Percentiles rank a stretch among this genome's conserved stretches.
Conservation (phyloP, 1,139 yeast species). For the Waltiozyma sp. region DNA sequence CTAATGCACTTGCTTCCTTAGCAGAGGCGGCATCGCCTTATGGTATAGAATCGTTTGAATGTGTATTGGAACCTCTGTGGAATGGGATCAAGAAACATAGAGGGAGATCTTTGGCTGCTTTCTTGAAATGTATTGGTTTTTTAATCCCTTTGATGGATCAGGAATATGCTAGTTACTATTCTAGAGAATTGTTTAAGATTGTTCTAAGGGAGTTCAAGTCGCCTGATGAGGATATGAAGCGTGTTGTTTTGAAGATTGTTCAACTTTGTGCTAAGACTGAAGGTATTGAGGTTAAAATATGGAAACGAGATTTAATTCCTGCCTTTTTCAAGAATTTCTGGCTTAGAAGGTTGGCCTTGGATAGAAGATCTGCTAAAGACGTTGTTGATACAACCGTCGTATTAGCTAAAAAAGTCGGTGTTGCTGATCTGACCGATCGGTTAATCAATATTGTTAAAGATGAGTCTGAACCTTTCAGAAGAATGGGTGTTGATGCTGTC, state of each 20-base stretch:
- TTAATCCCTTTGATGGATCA: slow-evolving; percentile 80
- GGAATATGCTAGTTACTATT: slow-evolving; percentile 71
- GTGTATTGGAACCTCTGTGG: slow-evolving; percentile 66
- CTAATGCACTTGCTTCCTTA: slow-evolving; percentile 57
- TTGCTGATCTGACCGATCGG: slow-evolving; percentile 45
- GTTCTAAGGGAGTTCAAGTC: slow-evolving; percentile 64
- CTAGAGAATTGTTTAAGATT: slow-evolving; percentile 60
- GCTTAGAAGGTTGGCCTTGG: slow-evolving; percentile 62
- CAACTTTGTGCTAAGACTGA: slow-evolving; percentile 47
- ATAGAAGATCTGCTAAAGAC: slow-evolving; percentile 38
- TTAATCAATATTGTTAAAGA: slow-evolving; percentile 59
- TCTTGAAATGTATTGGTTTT: slow-evolving; percentile 68
- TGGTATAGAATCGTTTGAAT: slow-evolving; percentile 83
- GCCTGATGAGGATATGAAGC: slow-evolving; percentile 85
- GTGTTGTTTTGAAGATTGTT: slow-evolving; percentile 52
- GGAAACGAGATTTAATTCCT: slow-evolving; percentile 41
- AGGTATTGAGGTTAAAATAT: slow-evolving; percentile 34
- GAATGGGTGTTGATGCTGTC: slow-evolving; percentile 69
- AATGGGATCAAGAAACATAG: slow-evolving; percentile 65
- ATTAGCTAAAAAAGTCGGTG: slow-evolving; percentile 60
- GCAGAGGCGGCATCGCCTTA: slow-evolving; percentile 87
- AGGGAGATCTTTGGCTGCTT: slow-evolving; percentile 70
- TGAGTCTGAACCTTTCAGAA: slow-evolving; percentile 69
- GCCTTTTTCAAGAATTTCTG: slow-evolving; percentile 69
- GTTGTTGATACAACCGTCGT: slow-evolving; percentile 69